These are phyloP conservation scores for Zizania palustris DNA, from an alignment of 202 grass and related monocot genomes.

Conservation along the genomic window DNA sequence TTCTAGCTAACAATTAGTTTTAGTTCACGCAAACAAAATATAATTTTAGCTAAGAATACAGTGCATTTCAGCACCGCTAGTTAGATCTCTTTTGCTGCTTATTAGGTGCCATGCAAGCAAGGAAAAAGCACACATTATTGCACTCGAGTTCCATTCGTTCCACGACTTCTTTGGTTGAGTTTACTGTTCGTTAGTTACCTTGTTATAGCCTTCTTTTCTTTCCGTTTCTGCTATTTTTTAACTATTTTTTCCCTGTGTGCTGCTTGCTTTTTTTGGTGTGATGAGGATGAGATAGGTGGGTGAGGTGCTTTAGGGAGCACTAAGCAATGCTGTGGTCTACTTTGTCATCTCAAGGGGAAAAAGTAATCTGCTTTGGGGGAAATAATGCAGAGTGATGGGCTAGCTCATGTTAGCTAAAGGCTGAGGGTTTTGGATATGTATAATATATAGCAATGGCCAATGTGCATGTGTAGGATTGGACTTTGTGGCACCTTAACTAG, in stretches of 20 bases:
- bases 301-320: conserved; percentile 47
- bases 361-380: not conserved
- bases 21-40: too few relatives aligned
- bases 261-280: conserved; percentile 2
- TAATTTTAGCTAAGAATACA: too few relatives aligned
- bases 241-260: not conserved
- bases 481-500: not conserved
- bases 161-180: not conserved
- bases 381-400: conserved; percentile 13
- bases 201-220: not conserved
- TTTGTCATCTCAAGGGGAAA: not conserved
- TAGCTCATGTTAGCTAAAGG: not conserved
- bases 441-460: not conserved
- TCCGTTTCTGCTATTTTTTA: conserved; percentile 14
- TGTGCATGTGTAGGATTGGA: too few relatives aligned
- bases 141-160: not conserved
- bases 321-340: conserved; percentile 34
- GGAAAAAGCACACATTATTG: not conserved
- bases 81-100: not conserved
- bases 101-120: not conserved
- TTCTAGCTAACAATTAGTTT: too few relatives aligned
- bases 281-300: conserved; percentile 33
- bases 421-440: not conserved
- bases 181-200: not conserved
- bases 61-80: not conserved